These are phyloP conservation scores for Coemansia sp. DNA, from an alignment of 192 early-diverging fungal genomes.

Conservation along the genomic window DNA sequence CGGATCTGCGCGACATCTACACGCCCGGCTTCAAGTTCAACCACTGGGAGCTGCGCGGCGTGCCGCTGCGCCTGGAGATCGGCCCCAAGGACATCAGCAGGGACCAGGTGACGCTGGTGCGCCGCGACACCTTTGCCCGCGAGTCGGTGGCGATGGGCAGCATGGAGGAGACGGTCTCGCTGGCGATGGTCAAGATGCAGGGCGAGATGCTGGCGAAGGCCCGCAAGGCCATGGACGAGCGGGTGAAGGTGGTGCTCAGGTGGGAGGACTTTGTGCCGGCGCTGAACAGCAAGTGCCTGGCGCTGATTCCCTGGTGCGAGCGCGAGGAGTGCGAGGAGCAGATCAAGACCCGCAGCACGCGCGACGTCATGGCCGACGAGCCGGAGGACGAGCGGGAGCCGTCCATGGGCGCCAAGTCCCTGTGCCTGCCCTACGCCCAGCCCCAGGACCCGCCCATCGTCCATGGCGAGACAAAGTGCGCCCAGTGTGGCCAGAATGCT, in stretches of 20 bases:
- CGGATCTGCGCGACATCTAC: conserved; percentile 79
- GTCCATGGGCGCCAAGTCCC: conserved; percentile 99
- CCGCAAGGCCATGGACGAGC: conserved; percentile 69
- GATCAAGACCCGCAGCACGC: conserved; percentile 89
- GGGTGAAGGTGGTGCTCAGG: conserved; percentile 71
- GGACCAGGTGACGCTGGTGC: conserved; percentile 71
- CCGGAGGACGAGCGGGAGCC: conserved; percentile 93
- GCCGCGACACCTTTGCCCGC: conserved; percentile 76
- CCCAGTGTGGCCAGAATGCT: conserved; percentile 73
- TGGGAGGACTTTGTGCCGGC: conserved; percentile 95
- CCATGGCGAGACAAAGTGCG: conserved; percentile 85
- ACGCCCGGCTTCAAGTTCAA: conserved; percentile 98
- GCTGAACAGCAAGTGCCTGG: conserved; percentile 82
- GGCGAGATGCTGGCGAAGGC: conserved; percentile 86
- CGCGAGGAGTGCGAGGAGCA: conserved; percentile 84
- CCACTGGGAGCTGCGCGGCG: conserved; percentile 98
- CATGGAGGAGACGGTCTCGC: conserved; percentile 60
- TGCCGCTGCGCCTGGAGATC: conserved; percentile 94
- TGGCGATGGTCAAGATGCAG: conserved; percentile 77
- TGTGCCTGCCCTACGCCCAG: conserved; percentile 96
- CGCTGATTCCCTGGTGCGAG: conserved; percentile 97
- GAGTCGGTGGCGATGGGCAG: conserved; percentile 59
- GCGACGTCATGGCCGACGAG: conserved; percentile 64
- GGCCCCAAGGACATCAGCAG: conserved; percentile 93
- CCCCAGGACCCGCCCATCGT: conserved; percentile 79